Base-by-base conservation (phyloP, 176 grass and related monocot genomes). In the Urochloa ruziziensis region DNA sequence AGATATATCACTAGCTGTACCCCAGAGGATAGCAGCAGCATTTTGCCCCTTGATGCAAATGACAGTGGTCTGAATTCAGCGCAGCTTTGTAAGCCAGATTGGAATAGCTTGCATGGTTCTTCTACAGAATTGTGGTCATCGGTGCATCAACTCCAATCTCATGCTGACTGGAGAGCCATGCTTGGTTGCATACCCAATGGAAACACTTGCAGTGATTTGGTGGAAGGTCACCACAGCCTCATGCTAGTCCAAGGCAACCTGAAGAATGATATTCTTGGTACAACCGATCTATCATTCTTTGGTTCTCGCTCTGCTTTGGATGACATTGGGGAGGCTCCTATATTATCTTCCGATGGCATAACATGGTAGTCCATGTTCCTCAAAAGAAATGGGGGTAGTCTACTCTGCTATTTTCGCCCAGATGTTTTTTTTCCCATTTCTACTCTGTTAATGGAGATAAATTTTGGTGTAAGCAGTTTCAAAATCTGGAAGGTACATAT, bases 21-120 rank as follows among this genome's bases (percentile, higher is more conserved):
- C 80, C 82, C 7, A 28, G 59, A 77, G 37, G 78, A 52, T 29
- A 66, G 6, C 4, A 35, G 32, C 13, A 73, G 39, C 19, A 64
- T 70, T 70, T 70, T 88, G 30, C 52, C 24, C 47, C 27, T 49
- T 39, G 82, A 65, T 77, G 78, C 69, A 82, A 67, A 81, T 42
- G 60, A 58, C 7, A 7, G n/a, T 67, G 56, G 48, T 70, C 64
- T 84, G 81, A 60, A 85, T 46, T 60, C 84, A 77, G 75, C 62
- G 47, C 40, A 57, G 60, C 46, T 48, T 76, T 89, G 71, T 92
- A 70, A 84, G 54, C 75, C 73, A 52, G 71, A 81, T 80, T 70
- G 36, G 75, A 75, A 71, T 29, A 72, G 15, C 29, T 27, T 40
- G 16, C 23, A 58, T 52, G 63, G 72, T 51, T 62, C 73, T 25